A percentile compares a stretch with the other conserved stretches of the same genome.
Evolutionary conservation across 371 early-diverging fungal species (phyloP).

Genomic region (Catenaria anguillulae): DNA sequence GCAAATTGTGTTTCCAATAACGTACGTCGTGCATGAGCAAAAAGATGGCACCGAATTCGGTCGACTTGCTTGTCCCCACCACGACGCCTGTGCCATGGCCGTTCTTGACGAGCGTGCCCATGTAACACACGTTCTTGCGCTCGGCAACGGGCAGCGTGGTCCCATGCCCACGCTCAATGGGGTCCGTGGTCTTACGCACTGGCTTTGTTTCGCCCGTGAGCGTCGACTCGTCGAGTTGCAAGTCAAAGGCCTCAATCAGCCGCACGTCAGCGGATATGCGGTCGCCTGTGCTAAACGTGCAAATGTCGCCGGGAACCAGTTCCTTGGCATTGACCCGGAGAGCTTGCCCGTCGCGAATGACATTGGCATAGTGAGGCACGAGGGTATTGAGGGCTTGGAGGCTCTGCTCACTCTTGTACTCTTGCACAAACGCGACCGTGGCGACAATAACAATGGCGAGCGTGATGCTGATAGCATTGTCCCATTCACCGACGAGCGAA

Average conservation of each 20-base stretch:
- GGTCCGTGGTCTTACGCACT: constrained; percentile 36
- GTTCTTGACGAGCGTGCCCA: constrained; percentile 71
- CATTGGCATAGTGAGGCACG: constrained; percentile 62
- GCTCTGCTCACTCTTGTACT: constrained; percentile 72
- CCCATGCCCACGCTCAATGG: neutral
- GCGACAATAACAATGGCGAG: constrained; percentile 76
- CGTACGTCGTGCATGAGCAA: constrained; percentile 62
- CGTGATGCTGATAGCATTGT: constrained; percentile 87
- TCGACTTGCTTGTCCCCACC: constrained; percentile 66
- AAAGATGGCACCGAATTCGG: constrained; percentile 75
- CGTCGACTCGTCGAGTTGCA: constrained; percentile 73
- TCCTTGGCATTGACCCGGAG: constrained; percentile 45
- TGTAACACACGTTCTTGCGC: constrained; percentile 66
- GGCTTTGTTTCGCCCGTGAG: constrained; percentile 82
- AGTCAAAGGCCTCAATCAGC: constrained; percentile 44
- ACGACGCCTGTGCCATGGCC: constrained; percentile 69
- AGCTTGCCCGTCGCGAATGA: constrained; percentile 41
- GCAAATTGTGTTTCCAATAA: no score
- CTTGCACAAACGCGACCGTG: constrained; percentile 81
- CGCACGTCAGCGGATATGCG: constrained; percentile 77
- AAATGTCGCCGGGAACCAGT: constrained; percentile 73
- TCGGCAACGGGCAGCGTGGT: constrained; percentile 49
- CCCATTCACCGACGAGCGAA: constrained; percentile 66
- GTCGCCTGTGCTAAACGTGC: constrained; percentile 68
- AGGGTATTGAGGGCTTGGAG: constrained; percentile 70